Conservation (phyloP, 129 eudicot genomes). For the Escallonia rubra region DNA sequence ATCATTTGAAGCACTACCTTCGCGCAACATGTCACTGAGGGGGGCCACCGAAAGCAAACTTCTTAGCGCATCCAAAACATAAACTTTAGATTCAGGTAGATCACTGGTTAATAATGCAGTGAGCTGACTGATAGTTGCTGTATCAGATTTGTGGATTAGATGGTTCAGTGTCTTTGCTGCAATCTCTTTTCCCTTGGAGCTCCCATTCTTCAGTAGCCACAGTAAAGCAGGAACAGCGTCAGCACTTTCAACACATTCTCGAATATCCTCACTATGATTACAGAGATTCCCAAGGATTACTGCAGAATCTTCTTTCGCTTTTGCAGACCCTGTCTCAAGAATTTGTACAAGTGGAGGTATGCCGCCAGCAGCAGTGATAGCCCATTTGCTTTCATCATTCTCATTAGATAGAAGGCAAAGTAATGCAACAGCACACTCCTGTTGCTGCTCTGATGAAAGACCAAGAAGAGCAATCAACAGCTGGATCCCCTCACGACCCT, state of each 20-base stretch:
- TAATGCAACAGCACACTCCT: constrained; percentile 98
- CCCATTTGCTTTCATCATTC: constrained; percentile 99
- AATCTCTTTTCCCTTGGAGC: constrained; percentile 93
- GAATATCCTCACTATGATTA: constrained; percentile 98
- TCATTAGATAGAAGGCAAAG: constrained; percentile 88
- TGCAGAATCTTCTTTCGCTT: constrained; percentile 98
- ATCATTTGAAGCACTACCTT: constrained; percentile 96
- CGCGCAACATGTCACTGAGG: constrained; percentile 70
- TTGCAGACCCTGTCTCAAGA: constrained; percentile 89
- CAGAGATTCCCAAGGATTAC: constrained; percentile 94
- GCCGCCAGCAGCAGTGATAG: constrained; percentile 99
- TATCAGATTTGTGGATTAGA: constrained; percentile 96
- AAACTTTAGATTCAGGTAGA: constrained; percentile 92
- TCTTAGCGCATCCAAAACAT: constrained; percentile 91
- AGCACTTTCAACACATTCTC: constrained; percentile 99
- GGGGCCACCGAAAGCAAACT: constrained; percentile 87
- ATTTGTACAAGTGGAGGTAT: constrained; percentile 99
- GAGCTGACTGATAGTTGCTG: constrained; percentile 94
- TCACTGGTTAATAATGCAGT: constrained; percentile 92
- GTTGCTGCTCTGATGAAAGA: constrained; percentile 98
- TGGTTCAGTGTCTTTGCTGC: constrained; percentile 96
- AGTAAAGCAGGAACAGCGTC: constrained; percentile 98
- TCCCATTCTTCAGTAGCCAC: constrained; percentile 95
- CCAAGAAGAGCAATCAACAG: constrained; percentile 96
- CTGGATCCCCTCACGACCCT: constrained; percentile 99